Conservation (phyloP, 345 rosid genomes). For the Populus deltoides region DNA sequence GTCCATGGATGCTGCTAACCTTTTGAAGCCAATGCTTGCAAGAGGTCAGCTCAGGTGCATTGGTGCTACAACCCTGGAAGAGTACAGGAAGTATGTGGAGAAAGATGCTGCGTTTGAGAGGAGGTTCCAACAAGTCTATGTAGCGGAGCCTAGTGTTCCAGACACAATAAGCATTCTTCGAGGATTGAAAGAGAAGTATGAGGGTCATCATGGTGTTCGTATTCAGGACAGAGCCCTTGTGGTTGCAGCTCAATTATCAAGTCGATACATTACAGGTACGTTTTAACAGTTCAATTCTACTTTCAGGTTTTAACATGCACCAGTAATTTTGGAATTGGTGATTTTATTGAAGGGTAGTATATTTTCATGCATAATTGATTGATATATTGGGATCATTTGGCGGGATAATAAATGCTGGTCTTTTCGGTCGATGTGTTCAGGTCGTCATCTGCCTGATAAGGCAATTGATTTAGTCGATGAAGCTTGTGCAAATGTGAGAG, state of each 20-base stretch:
- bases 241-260: constrained; percentile 84
- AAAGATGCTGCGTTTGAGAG: constrained; percentile 95
- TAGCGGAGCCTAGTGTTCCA: constrained; percentile 82
- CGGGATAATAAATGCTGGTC: no score
- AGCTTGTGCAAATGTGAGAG: constrained; percentile 92
- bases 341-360: no score
- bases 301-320: no score
- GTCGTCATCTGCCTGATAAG: constrained; percentile 88
- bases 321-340: neutral
- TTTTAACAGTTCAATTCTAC: neutral
- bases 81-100: constrained; percentile 93
- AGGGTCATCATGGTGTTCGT: constrained; percentile 92
- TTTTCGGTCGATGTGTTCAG: constrained; percentile 19
- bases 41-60: constrained; percentile 92
- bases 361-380: no score
- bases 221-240: constrained; percentile 84
- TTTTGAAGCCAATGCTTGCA: constrained; percentile 94
- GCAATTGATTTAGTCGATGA: constrained; percentile 94
- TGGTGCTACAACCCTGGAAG: constrained; percentile 91
- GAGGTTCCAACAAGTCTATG: constrained; percentile 88
- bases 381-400: no score
- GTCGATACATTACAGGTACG: constrained; percentile 82
- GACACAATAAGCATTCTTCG: constrained; percentile 85
- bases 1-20: constrained; percentile 96
- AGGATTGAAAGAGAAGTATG: constrained; percentile 89